Evolutionary conservation across 1,139 yeast species (phyloP), one percentile per base, ranked within the genome.

Genomic region (Kodamaea derodonti): DNA sequence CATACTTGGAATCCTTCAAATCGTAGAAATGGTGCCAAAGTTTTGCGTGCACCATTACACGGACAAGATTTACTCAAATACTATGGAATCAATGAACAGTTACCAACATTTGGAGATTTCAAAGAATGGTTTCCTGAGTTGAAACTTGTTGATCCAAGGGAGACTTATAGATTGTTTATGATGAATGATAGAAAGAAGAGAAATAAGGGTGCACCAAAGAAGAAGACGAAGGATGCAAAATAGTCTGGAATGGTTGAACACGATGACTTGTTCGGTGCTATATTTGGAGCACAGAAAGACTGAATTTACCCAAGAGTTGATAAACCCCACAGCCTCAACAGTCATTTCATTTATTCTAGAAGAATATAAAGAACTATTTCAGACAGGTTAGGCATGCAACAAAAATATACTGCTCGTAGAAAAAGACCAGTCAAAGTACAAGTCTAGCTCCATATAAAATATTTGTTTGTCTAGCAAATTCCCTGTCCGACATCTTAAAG

Each of bases 121-220:
- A 75, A 75, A 52, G 58, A 64, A 40, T 62, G 80, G 64, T 79
- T 69, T 49, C 74, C 74, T 47, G 82, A 76, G 40, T 67, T 79
- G 51, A 65, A 70, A 37, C 76, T 84, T 50, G 73, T 75, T 14
- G 90, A 85, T 52, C 87, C 85, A 31, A 77, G 77, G 43, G 95
- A 86, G 58, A 78, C 74, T 33, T 79, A 83, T 58, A 71, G 92
- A 57, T 51, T 78, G 43, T 72, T 72, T 42, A 78, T 80, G 75
- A 77, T 80, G 28, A 76, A 69, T 37, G 78, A 77, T 43, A 72
- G 86, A 60, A 83, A 80, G 71, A 81, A 84, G 74, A 83, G 95
- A 76, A 90, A 87, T 57, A 87, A 87, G 62, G 95, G 95, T 58
- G 94, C 95, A 14, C 96, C 95, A 47, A 78, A 83, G 69, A 87